Percentiles rank a stretch among this genome's conserved stretches.
Conservation (phyloP, 2,329 filamentous ascomycete genomes). For the Ophidiomyces ophidiicola region DNA sequence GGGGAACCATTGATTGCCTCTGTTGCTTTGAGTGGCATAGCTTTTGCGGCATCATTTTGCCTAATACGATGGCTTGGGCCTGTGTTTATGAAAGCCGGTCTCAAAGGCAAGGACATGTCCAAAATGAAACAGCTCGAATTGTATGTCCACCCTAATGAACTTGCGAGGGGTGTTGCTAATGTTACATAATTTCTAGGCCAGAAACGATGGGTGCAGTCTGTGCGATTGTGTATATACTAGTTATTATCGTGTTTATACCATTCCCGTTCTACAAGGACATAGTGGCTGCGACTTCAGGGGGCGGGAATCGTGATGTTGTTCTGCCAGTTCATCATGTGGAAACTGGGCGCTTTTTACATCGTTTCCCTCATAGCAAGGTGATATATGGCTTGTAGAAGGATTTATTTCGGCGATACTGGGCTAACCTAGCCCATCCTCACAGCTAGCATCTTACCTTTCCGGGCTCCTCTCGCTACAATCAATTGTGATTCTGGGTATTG, state of each 20-base stretch:
- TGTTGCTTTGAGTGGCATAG: conserved; percentile 71
- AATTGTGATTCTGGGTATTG: conserved; percentile 80
- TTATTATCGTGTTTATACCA: conserved; percentile 83
- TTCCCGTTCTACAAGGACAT: conserved; percentile 99
- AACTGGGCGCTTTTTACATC: conserved; percentile 72
- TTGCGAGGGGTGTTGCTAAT: conserved; percentile 8
- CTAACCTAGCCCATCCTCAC: conserved; percentile 3
- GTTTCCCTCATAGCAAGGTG: conserved; percentile 90
- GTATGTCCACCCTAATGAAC: conserved; percentile 33
- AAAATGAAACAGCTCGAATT: conserved; percentile 65
- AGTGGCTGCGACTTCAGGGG: conserved; percentile 83
- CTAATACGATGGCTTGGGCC: conserved; percentile 89
- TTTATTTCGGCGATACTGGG: neutral
- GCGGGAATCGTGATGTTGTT: conserved; percentile 80
- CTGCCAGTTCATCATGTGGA: conserved; percentile 61
- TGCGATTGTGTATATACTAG: conserved; percentile 80
- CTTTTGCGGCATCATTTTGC: conserved; percentile 68
- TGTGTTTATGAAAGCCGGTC: conserved; percentile 73
- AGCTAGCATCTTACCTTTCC: conserved; percentile 90
- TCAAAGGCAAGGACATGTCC: conserved; percentile 81
- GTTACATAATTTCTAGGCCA: conserved; percentile 44
- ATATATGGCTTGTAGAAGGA: conserved; percentile 14
- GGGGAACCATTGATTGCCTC: conserved; percentile 84
- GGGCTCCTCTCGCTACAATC: conserved; percentile 86
- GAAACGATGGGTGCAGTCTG: conserved; percentile 95